Conservation (phyloP, 2,329 filamentous ascomycete species). For the Neoscytalidium dimidiatum region DNA sequence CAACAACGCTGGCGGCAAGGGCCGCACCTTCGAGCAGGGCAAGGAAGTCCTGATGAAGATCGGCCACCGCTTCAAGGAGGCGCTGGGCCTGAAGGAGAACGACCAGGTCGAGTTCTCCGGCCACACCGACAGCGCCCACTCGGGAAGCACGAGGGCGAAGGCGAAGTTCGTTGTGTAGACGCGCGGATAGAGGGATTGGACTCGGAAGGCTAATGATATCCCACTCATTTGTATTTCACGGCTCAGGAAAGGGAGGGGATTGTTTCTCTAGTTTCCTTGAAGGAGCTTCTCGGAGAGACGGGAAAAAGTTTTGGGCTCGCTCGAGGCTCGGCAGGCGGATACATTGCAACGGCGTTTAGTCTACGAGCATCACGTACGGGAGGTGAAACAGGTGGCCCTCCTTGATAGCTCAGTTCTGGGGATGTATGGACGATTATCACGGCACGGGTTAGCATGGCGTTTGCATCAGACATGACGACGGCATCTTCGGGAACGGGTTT, state of each 20-base stretch:
- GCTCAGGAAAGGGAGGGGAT: not conserved
- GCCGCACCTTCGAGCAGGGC: slow-evolving; percentile 76
- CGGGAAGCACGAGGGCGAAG: slow-evolving; percentile 92
- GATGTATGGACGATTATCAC: slow-evolving; percentile 17
- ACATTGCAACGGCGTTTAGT: slow-evolving; percentile 18
- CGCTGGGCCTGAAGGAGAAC: slow-evolving; percentile 73
- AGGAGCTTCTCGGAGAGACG: not conserved
- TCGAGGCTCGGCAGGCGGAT: slow-evolving; percentile 12
- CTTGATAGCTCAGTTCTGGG: slow-evolving; percentile 16
- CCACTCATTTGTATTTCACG: slow-evolving; percentile 11
- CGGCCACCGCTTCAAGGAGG: slow-evolving; percentile 88
- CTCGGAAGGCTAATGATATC: not conserved
- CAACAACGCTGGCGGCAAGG: slow-evolving; percentile 74
- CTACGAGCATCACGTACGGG: slow-evolving; percentile 13
- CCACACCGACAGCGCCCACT: slow-evolving; percentile 90
- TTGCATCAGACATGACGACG: slow-evolving; percentile 18
- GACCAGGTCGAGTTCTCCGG: slow-evolving; percentile 94
- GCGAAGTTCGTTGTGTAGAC: slow-evolving; percentile 80
- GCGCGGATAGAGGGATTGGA: not conserved
- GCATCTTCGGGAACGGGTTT: slow-evolving; percentile 18
- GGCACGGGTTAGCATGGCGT: slow-evolving; percentile 21
- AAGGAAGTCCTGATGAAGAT: slow-evolving; percentile 82
- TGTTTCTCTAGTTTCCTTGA: slow-evolving; percentile 9
- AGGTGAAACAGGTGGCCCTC: slow-evolving; percentile 24
- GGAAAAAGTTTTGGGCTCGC: slow-evolving; percentile 14